A percentile compares a stretch with the other conserved stretches of the same genome.
phyloP scores from a whole-genome alignment of 75 land plant genomes.

The Selaginella tamariscina region DNA sequence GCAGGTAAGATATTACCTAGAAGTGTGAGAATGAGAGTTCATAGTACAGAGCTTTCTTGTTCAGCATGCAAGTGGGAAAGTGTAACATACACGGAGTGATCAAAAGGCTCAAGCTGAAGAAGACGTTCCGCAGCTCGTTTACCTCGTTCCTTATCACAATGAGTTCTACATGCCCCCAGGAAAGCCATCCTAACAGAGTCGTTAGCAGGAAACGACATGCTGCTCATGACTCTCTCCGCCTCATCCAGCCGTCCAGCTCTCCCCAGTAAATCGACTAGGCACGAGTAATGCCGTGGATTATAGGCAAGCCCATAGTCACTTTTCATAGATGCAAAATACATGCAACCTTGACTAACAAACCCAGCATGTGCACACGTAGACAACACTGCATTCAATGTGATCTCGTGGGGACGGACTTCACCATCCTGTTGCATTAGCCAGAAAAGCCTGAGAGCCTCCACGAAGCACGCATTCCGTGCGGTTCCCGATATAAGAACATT shows the following conservation, averaged over 20 bases:
- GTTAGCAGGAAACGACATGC: constrained; percentile 21
- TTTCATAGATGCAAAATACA: constrained; percentile 11
- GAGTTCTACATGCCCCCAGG: constrained; percentile 22
- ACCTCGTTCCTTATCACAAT: constrained; percentile 14
- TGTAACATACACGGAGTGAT: background rate
- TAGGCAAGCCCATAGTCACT: constrained; percentile 1
- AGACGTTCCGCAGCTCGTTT: constrained; percentile 16
- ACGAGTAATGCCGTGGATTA: constrained; percentile 15
- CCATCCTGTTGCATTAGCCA: background rate
- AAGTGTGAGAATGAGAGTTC: too few species aligned
- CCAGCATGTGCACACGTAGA: constrained; percentile 24
- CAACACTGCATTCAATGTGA: constrained; percentile 15
- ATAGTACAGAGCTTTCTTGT: too few species aligned
- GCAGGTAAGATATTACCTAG: too few species aligned
- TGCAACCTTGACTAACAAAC: constrained; percentile 18
- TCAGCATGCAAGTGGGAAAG: background rate
- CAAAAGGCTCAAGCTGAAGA: constrained; percentile 16
- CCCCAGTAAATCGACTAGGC: constrained; percentile 21
- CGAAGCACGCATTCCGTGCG: background rate
- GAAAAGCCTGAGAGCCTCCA: background rate
- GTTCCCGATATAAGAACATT: background rate
- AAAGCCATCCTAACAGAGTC: constrained; percentile 16
- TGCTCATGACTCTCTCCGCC: constrained; percentile 13
- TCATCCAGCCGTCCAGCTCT: constrained; percentile 16
- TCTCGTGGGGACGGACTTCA: background rate